These are phyloP conservation scores for Phytophthora melonis DNA, from an alignment of 352 stramenopile genomes.

Conservation along the genomic window DNA sequence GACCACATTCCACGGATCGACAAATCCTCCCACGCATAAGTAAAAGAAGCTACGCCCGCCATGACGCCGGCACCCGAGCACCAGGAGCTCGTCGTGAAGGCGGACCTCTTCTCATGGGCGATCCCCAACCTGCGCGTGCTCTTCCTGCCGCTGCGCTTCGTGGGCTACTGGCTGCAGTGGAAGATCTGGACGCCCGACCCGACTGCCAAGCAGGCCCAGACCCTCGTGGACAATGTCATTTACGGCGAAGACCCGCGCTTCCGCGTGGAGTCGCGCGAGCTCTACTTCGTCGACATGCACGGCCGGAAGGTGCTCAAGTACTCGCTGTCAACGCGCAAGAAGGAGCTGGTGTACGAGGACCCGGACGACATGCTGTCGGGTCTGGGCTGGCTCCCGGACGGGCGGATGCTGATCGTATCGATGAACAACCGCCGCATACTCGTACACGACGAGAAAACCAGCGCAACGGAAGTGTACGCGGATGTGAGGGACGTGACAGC, in stretches of 20 bases:
- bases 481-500: slow-evolving; percentile 53
- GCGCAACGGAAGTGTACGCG: slow-evolving; percentile 44
- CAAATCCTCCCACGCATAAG: background rate
- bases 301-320: slow-evolving; percentile 58
- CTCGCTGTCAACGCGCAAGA: slow-evolving; percentile 42
- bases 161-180: slow-evolving; percentile 34
- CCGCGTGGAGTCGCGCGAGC: slow-evolving; percentile 40
- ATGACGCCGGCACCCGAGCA: background rate
- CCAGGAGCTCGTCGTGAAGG: slow-evolving; percentile 11
- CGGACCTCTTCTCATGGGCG: slow-evolving; percentile 24
- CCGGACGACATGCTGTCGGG: slow-evolving; percentile 57
- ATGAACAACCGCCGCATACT: slow-evolving; percentile 58
- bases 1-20: background rate
- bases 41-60: background rate
- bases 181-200: slow-evolving; percentile 22
- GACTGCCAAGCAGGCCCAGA: slow-evolving; percentile 10
- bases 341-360: slow-evolving; percentile 47
- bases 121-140: slow-evolving; percentile 30
- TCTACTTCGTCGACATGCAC: slow-evolving; percentile 76
- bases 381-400: slow-evolving; percentile 64
- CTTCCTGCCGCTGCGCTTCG: slow-evolving; percentile 35
- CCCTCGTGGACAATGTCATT: slow-evolving; percentile 32
- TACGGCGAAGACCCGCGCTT: slow-evolving; percentile 69
- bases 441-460: slow-evolving; percentile 38
- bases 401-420: slow-evolving; percentile 53